Conservation (phyloP, 805 yeast species). For the Tetrapisispora pingtungensis region DNA sequence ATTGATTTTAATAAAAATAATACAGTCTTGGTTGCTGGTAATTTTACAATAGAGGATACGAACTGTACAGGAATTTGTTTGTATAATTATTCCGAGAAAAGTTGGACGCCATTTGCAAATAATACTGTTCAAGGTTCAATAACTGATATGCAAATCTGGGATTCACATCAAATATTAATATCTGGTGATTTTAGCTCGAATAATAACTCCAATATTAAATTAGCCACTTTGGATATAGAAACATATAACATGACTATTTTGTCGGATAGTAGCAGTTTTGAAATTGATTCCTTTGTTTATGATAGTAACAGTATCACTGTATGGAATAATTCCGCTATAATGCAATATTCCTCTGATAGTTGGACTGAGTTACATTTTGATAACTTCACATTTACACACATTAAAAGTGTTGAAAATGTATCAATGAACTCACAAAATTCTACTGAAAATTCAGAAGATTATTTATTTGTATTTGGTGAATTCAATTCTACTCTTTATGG, state of each 20-base stretch:
- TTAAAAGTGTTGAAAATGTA: constrained; percentile 3
- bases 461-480: constrained; percentile 32
- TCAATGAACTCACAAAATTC: constrained; percentile 1
- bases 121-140: constrained; percentile 41
- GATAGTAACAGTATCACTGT: constrained; percentile 8
- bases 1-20: constrained; percentile 32
- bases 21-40: constrained; percentile 56
- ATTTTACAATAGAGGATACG: constrained; percentile 49
- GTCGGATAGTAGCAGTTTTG: constrained; percentile 3
- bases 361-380: constrained; percentile 7
- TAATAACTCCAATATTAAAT: constrained; percentile 33
- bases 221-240: constrained; percentile 27
- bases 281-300: constrained; percentile 13
- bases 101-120: constrained; percentile 40
- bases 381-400: constrained; percentile 3
- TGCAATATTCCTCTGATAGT: constrained; percentile 3
- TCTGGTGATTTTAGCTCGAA: constrained; percentile 46
- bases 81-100: constrained; percentile 42
- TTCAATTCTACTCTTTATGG: constrained; percentile 30
- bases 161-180: constrained; percentile 32
- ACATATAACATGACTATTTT: constrained; percentile 8
- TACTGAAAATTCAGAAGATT: background rate
- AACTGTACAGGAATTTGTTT: constrained; percentile 58
- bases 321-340: constrained; percentile 15
- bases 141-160: constrained; percentile 41